Evolutionary conservation across 1,284 basidiomycete species (phyloP), one percentile per base, ranked within the genome.

Genomic region (Tilletia indica): DNA sequence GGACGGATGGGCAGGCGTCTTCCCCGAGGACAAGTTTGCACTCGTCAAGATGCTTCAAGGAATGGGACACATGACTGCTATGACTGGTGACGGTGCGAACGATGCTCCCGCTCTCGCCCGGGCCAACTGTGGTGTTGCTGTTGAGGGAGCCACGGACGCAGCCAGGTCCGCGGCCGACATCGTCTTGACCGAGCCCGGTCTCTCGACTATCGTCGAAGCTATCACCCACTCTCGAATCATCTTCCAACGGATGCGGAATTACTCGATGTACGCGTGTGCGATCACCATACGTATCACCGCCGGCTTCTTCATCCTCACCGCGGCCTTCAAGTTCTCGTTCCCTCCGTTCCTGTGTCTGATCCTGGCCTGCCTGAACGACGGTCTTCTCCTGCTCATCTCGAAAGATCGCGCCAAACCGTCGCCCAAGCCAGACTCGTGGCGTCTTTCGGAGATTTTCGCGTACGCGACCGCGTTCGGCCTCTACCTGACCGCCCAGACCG

Each of bases 331-430:
- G 88, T 94, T 94, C 86, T 92, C 96, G 86, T 98, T 98, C 93
- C 95, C 95, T 82, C 94, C 95, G 19, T 98, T 98, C 90, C 97
- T 98, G 95, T 91, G 98, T 77, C 91, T 97, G 86, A 93, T 98
- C 86, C 96, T 98, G 79, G 94, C 95, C 74, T 89, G 97, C 69
- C 88, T 97, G 80, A 98, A 98, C 87, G 95, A 97, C 85, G 95
- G 95, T 86, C 97, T 95, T 79, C 80, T 98, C 89, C 97, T 98
- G 94, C 98, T 95, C 12, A 89, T 98, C 77, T 97, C 94, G 39
- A 92, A 97, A 74, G 95, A 98, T 86, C 93, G 95, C 86, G 95
- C 97, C 76, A 87, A 97, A 82, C 95, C 95, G 67, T 94, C 93
- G 68, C 91, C 88, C 86, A 91, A 91, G 71, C 85, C 85, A 69